Base-by-base conservation (phyloP, 2,329 filamentous ascomycete genomes). In the Venturia carpophila region DNA sequence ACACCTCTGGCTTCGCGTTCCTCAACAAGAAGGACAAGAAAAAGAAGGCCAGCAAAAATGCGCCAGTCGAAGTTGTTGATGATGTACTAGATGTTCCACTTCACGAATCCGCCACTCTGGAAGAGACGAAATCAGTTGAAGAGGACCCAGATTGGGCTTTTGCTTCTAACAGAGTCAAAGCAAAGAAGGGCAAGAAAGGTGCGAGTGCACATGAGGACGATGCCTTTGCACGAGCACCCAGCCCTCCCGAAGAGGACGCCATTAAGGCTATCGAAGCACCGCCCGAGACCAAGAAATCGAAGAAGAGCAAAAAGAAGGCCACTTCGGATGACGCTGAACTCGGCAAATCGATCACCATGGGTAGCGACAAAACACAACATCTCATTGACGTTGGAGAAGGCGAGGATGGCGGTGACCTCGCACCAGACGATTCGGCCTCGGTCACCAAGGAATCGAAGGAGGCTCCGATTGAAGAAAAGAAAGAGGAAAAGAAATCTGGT, bases 1-100 rank as follows among this genome's bases (percentile, higher is more conserved):
- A 82, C 66, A 83, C 84, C 68, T 84, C 84, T 72, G 80, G 81
- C 60, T 86, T 84, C 78, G 82, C 80, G 41, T 83, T 80, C 63
- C 79, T 80, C 6, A 84, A 82, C 67, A 84, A 82, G 68, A 75
- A 77, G 67, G 82, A 82, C 73, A 82, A 83, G 71, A 81, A 80
- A 69, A 64, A 70, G 52, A 64, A 70, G 49, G 70, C 71, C 10
- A 74, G 74, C 68, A 79, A 78, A 67, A 75, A 77, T 58, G 73
- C 72, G 17, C 71, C 73, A 9, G 67, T 76, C 30, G 75, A 77
- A 42, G 73, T 76, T 34, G 72, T 77, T 30, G 74, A 77, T 24
- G 77, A 79, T 62, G 71, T 73, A 15, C 66, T 71, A 3, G 74
- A 73, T 39, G 73, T 72, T 10, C 74, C 76, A n/a, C 71, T 79